Base-by-base conservation (phyloP, 805 yeast species). In the Saturnispora diversa region DNA sequence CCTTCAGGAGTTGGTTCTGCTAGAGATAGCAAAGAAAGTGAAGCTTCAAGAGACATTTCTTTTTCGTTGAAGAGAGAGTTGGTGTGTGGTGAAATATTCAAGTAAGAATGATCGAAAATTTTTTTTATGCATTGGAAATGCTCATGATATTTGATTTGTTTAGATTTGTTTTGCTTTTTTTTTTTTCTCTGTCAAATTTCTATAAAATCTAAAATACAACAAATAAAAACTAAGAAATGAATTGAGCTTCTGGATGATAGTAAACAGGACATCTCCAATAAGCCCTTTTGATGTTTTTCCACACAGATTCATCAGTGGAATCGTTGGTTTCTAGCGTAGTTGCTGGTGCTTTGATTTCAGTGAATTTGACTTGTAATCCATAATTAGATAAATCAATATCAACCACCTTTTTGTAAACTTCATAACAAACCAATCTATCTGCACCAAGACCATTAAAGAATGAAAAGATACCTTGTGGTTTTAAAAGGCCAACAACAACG, bases 401-500 rank as follows among this genome's bases (percentile, higher is more conserved):
- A 4, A 84, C 95, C 42, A 88, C 77, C 51, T 77, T 73, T 58
- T 75, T 80, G 66, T 90, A 88, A 7, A 90, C 96, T 52, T 88
- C 88, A 54, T 82, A 82, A 49, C 81, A 74, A 11, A 81, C 67
- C 50, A 76, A 72, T 50, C 87, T 65, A 48, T 82, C 92, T 12
- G 88, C 90, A 19, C 92, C 92, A 8, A 84, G 68, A 0, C 97
- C 97, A 54, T 88, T 90, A 70, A 88, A 88, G 56, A 87, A 88
- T 5, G 95, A 85, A 48, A 88, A 87, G 1, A 77, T 72, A 7
- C 97, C 97, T 25, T 75, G 72, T 6, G 92, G 84, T 56, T 82
- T 81, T 49, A 88, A 62, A 37, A 88, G 63, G 0, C 95, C 97
- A 15, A 86, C 94, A 5, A 84, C 69, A 10, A 72, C 55, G 60